These are phyloP conservation scores for Ceratobasidium sp. DNA, from an alignment of 1,284 basidiomycete species.

Conservation along the genomic window DNA sequence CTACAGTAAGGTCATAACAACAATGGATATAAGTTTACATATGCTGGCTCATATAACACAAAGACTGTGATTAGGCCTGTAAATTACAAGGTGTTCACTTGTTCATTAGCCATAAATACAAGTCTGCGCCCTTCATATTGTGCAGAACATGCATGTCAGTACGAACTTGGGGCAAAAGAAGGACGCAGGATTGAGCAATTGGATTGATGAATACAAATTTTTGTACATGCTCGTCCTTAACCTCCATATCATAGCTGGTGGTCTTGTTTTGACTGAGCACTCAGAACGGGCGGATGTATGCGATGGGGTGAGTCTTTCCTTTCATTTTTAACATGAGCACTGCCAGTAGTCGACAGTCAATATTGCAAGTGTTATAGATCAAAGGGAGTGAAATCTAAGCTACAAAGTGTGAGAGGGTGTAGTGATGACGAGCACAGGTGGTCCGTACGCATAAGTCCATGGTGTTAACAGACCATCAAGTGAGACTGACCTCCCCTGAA, in stretches of 20 bases:
- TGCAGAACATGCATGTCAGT: not conserved
- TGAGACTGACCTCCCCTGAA: too few relatives aligned
- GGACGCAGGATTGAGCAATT: constrained; percentile 8
- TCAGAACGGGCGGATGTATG: not conserved
- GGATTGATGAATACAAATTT: constrained; percentile 4
- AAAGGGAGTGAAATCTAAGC: too few relatives aligned
- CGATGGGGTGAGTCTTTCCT: not conserved
- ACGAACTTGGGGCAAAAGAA: not conserved
- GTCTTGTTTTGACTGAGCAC: not conserved
- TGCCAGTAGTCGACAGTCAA: not conserved
- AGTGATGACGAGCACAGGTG: too few relatives aligned
- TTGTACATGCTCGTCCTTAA: not conserved
- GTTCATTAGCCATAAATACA: not conserved
- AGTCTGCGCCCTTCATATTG: not conserved
- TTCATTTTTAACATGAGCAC: not conserved
- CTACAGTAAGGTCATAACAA: too few relatives aligned
- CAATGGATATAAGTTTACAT: too few relatives aligned
- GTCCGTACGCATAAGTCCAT: too few relatives aligned
- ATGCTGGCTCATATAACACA: too few relatives aligned
- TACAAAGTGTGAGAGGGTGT: too few relatives aligned
- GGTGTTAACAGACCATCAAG: too few relatives aligned
- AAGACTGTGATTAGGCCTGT: too few relatives aligned
- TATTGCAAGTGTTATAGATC: too few relatives aligned
- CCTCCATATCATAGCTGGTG: constrained; percentile 2
- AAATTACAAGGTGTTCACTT: too few relatives aligned